Percentiles rank a stretch among this genome's conserved stretches.
phyloP scores from a whole-genome alignment of 2,329 filamentous ascomycete genomes.

The Cordyceps sp. region DNA sequence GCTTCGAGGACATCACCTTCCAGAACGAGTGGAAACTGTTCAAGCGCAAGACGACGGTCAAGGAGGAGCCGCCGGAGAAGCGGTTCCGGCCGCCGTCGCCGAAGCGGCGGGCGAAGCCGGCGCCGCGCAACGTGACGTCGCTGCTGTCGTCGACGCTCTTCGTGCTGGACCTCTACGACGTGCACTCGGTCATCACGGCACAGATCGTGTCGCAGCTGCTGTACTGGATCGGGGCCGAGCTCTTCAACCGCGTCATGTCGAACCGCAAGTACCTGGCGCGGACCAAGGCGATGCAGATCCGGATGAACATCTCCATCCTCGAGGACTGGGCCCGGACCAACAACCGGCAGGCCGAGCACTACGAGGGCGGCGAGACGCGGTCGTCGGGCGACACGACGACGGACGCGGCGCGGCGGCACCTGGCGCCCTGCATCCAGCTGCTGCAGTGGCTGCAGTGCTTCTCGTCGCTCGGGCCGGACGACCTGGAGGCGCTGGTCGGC shows the following conservation, averaged over 20 bases:
- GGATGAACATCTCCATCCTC: conserved; percentile 91
- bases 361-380: conserved; percentile 76
- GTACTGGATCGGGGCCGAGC: conserved; percentile 90
- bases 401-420: conserved; percentile 67
- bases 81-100: conserved; percentile 84
- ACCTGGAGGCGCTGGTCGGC: conserved; percentile 72
- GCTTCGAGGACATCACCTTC: conserved; percentile 91
- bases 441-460: conserved; percentile 97
- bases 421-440: conserved; percentile 82
- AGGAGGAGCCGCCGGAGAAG: conserved; percentile 81
- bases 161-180: conserved; percentile 95
- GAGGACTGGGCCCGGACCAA: conserved; percentile 94
- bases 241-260: conserved; percentile 97
- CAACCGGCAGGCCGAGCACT: conserved; percentile 88
- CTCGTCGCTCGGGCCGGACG: conserved; percentile 72
- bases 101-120: conserved; percentile 78
- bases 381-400: conserved; percentile 75
- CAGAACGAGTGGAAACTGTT: conserved; percentile 99
- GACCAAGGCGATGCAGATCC: conserved; percentile 98
- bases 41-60: conserved; percentile 76
- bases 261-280: conserved; percentile 86
- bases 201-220: conserved; percentile 86
- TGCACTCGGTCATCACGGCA: conserved; percentile 87
- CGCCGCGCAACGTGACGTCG: conserved; percentile 89
- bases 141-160: conserved; percentile 91